Conservation (phyloP, 106 monocot genomes). For the Triglochin maritima region DNA sequence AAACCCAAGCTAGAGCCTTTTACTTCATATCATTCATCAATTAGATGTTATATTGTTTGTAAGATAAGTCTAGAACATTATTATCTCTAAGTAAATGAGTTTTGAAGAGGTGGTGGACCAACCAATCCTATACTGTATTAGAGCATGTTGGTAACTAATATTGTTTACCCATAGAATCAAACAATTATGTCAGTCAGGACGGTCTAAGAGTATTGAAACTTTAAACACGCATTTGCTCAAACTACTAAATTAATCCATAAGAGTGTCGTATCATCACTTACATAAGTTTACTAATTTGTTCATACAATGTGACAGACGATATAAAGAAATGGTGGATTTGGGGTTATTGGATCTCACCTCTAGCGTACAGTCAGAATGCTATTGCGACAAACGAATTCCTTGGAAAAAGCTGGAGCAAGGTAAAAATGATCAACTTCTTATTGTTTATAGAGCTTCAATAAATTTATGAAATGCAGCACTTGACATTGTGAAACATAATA, state of each 20-base stretch:
- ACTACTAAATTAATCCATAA: background rate
- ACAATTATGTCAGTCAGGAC: no score
- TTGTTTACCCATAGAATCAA: no score
- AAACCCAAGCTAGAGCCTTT: no score
- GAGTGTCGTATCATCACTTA: background rate
- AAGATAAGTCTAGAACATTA: no score
- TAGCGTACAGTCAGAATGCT: conserved; percentile 64
- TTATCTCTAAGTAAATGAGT: no score
- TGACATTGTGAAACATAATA: background rate
- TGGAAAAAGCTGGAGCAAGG: conserved; percentile 44
- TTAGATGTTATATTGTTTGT: no score
- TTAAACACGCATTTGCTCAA: background rate
- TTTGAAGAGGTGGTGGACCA: no score
- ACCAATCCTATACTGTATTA: no score
- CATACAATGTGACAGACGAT: background rate
- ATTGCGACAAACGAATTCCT: conserved; percentile 53
- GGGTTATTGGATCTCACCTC: conserved; percentile 65
- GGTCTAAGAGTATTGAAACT: background rate
- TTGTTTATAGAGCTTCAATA: background rate
- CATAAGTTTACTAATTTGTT: background rate
- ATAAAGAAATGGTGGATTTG: conserved; percentile 62
- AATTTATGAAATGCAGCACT: background rate
- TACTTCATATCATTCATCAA: no score
- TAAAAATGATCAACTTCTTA: conserved; percentile 4
- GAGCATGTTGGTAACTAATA: no score